Evolutionary conservation across 148 eudicot genomes (phyloP), one percentile per base, ranked within the genome.

Genomic region (Mesembryanthemum crystallinum): DNA sequence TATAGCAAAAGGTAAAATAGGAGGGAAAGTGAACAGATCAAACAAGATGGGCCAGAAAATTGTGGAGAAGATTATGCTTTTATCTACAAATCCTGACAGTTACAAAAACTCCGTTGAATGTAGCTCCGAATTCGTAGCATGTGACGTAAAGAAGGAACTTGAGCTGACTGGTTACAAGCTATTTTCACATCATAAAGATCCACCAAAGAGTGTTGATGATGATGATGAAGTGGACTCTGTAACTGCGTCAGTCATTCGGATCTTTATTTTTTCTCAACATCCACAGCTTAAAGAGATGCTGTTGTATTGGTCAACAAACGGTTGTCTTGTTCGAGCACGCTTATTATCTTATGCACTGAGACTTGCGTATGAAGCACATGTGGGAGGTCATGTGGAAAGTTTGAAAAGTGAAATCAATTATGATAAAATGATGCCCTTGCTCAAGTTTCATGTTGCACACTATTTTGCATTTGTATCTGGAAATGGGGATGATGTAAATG

Each of bases 141-240:
- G 73, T 63, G 59, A 79, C 76, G 28, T 84, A 32, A 76, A 79
- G 68, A 78, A 37, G 66, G 76, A 81, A 73, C 77, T 79, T 33
- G 80, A 79, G 60, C 49, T 73, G 68, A 76, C 74, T 55, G 82
- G 80, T 58, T 84, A 76, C 75, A 51, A 66, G 25, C 49, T 85
- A n/a, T 85, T 85, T 77, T 47, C 84, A 29, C 78, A 80, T 69
- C 58, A 76, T 63, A 70, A 71, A 11, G 67, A 33, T 29, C 75
- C 62, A 21, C 35, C 33, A 10, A 49, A 65, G 21, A 61, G 66
- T 71, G 69, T 64, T 71, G 80, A 65, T 27, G 60, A 5, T 49
- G 83, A 77, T 52, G 82, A 81, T 62, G 86, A 81, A 72, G 71
- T 81, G 60, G 64, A 81, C n/a, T 84, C 84, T 62, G 80, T 80